These are phyloP conservation scores for Cyclocybe aegerita DNA, from an alignment of 768 basidiomycete genomes.

Conservation along the genomic window DNA sequence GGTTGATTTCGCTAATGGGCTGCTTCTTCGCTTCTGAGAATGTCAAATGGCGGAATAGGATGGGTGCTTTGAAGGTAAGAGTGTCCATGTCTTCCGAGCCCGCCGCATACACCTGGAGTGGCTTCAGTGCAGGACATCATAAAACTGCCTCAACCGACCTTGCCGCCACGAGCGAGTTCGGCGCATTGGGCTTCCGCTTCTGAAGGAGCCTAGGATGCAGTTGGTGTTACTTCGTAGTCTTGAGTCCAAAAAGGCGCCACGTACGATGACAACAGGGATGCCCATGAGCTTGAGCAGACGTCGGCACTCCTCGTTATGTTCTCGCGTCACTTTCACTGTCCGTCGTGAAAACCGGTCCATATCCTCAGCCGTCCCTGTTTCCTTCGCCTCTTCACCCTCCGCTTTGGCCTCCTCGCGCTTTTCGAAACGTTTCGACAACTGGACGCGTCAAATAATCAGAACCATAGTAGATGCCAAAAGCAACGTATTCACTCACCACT, in stretches of 20 bases:
- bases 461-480: not conserved
- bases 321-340: conserved; percentile 90
- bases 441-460: conserved; percentile 13
- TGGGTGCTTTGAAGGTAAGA: conserved; percentile 90
- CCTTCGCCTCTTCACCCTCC: conserved; percentile 94
- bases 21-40: conserved; percentile 98
- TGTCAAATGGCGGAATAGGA: conserved; percentile 92
- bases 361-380: conserved; percentile 91
- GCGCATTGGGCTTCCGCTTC: conserved; percentile 99
- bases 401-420: conserved; percentile 90
- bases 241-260: conserved; percentile 24
- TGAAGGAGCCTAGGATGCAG: conserved; percentile 75
- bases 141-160: conserved; percentile 42
- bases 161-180: conserved; percentile 93
- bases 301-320: conserved; percentile 96
- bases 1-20: conserved; percentile 90
- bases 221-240: conserved; percentile 1
- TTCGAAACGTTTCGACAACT: conserved; percentile 98
- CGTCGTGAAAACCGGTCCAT: conserved; percentile 87
- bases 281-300: conserved; percentile 91
- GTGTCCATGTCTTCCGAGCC: conserved; percentile 99
- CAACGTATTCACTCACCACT: conserved; percentile 63
- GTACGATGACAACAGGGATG: conserved; percentile 89
- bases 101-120: conserved; percentile 83
- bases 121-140: not conserved